Conservation (phyloP, 2,329 filamentous ascomycete genomes). For the Colletotrichum sp. region DNA sequence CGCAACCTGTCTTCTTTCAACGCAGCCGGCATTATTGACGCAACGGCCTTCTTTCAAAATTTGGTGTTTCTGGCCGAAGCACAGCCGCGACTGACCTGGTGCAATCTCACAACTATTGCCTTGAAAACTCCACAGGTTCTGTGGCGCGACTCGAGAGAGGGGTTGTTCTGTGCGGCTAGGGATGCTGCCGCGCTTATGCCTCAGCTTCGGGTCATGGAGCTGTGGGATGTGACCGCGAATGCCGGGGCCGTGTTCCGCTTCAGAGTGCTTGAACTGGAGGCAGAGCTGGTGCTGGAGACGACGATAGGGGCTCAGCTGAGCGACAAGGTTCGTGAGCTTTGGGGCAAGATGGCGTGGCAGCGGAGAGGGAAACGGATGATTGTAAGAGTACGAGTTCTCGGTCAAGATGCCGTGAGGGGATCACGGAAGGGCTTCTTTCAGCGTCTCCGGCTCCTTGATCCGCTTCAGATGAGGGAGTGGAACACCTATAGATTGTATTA, state of each 20-base stretch:
- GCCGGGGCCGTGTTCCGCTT: background rate
- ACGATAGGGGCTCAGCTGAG: background rate
- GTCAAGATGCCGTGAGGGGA: background rate
- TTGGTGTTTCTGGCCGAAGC: background rate
- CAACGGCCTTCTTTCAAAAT: background rate
- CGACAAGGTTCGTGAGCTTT: background rate
- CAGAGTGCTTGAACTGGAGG: background rate
- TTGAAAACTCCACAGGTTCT: background rate
- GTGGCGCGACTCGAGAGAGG: accelerated
- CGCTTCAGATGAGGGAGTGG: background rate
- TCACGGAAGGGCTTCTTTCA: background rate
- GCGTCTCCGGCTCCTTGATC: background rate
- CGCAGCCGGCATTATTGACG: background rate
- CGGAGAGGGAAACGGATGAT: background rate
- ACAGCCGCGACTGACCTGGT: background rate
- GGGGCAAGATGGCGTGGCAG: background rate
- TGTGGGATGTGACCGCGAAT: background rate
- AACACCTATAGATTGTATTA: background rate
- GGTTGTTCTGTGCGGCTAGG: background rate
- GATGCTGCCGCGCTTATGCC: background rate
- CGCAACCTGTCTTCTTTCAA: background rate
- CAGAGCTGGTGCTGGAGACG: background rate
- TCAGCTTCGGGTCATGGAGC: background rate
- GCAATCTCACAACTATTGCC: background rate
- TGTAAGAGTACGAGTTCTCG: background rate